Evolutionary conservation across 2,329 filamentous ascomycete species (phyloP).

Genomic region (Pseudocercospora crystallina): DNA sequence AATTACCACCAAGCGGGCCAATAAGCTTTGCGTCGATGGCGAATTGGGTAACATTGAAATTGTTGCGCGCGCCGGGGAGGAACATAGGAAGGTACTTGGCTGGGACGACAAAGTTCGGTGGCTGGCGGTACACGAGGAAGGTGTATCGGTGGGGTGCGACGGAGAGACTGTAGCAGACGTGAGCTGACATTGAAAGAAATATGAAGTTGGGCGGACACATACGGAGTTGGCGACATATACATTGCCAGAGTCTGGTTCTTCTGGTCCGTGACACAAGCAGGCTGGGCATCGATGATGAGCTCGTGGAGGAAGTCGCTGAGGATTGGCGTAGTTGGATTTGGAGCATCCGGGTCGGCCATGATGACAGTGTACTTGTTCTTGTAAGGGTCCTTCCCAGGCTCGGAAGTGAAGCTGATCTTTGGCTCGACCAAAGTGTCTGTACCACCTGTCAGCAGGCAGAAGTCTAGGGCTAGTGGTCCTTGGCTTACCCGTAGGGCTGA

Average conservation of each 20-base stretch:
- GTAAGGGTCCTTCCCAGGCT: slow-evolving; percentile 19
- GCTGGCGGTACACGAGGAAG: slow-evolving; percentile 29
- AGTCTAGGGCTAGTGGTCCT: neutral
- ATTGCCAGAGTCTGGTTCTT: slow-evolving; percentile 14
- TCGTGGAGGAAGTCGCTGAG: slow-evolving; percentile 22
- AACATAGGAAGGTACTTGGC: slow-evolving; percentile 4
- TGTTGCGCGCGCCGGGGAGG: slow-evolving; percentile 15
- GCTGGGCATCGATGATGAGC: slow-evolving; percentile 25
- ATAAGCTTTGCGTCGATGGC: slow-evolving; percentile 1
- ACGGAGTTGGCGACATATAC: slow-evolving; percentile 22
- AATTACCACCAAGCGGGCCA: slow-evolving; percentile 13
- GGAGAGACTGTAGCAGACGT: slow-evolving; percentile 3
- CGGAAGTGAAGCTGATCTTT: slow-evolving; percentile 24
- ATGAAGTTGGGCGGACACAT: too few species aligned
- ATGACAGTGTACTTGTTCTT: slow-evolving; percentile 30
- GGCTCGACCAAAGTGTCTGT: slow-evolving; percentile 23
- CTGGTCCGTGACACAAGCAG: slow-evolving; percentile 24
- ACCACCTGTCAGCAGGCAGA: neutral
- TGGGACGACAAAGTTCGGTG: slow-evolving; percentile 23
- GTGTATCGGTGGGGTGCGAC: slow-evolving; percentile 24
- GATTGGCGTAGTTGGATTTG: slow-evolving; percentile 18
- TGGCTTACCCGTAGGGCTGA: slow-evolving; percentile 19
- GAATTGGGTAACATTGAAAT: slow-evolving; percentile 22
- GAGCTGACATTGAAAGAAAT: too few species aligned
- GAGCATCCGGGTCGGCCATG: slow-evolving; percentile 29